A percentile compares a stretch with the other conserved stretches of the same genome.
Conservation (phyloP, 2,329 filamentous ascomycete species). For the Lasiodiplodia sp. region DNA sequence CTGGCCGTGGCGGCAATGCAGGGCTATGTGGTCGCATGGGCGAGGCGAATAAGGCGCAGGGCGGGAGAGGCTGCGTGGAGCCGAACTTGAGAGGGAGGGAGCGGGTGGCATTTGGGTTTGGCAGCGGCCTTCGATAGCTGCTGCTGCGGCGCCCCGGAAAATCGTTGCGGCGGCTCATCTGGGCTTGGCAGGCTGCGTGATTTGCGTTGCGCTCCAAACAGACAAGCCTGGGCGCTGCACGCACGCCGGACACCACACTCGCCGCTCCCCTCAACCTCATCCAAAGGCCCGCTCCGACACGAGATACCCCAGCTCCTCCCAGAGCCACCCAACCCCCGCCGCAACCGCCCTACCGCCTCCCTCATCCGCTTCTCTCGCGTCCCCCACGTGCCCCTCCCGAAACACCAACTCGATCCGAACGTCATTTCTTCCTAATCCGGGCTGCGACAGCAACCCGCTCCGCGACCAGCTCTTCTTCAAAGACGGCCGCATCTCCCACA, state of each 20-base stretch:
- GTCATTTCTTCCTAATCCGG: constrained; percentile 48
- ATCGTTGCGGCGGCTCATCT: constrained; percentile 21
- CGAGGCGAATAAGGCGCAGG: neutral
- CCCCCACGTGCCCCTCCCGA: constrained; percentile 31
- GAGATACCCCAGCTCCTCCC: constrained; percentile 30
- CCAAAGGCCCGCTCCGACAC: constrained; percentile 20
- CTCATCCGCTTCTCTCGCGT: neutral
- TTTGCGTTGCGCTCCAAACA: constrained; percentile 27
- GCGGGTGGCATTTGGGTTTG: neutral
- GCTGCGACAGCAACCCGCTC: constrained; percentile 44
- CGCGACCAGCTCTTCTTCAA: constrained; percentile 36
- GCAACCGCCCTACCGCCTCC: neutral
- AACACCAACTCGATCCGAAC: constrained; percentile 39
- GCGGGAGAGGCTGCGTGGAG: neutral
- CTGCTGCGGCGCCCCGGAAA: constrained; percentile 4
- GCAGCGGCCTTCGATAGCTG: neutral
- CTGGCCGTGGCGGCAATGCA: neutral
- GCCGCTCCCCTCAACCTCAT: constrained; percentile 27
- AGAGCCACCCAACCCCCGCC: neutral
- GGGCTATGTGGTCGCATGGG: neutral
- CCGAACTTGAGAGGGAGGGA: neutral
- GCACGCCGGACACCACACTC: constrained; percentile 23
- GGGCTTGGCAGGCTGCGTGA: constrained; percentile 27
- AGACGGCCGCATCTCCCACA: constrained; percentile 40
- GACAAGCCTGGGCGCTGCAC: constrained; percentile 21